phyloP scores from a whole-genome alignment of 345 rosid genomes.

The Camelina hispida region DNA sequence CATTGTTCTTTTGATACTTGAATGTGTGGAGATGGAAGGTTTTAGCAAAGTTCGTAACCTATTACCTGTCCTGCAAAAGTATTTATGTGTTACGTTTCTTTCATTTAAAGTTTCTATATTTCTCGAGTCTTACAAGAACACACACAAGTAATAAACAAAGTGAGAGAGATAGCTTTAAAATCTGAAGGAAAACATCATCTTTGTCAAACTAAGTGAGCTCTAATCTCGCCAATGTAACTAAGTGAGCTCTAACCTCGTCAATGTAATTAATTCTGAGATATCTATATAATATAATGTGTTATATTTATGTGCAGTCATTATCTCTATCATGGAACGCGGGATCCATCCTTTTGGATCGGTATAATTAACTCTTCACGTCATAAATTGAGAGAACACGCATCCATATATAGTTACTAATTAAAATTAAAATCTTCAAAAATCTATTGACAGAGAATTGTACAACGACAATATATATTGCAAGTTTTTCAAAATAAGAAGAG shows the following conservation, averaged over 20 bases:
- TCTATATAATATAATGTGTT: not conserved
- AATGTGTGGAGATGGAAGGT: no score
- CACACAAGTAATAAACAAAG: not conserved
- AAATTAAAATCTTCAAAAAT: conserved; percentile 5
- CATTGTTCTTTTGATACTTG: no score
- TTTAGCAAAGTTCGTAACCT: no score
- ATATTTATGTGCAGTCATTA: no score
- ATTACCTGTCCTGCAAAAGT: no score
- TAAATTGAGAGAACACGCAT: not conserved
- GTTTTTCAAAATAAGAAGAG: conserved; percentile 18
- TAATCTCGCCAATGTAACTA: not conserved
- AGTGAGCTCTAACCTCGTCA: not conserved
- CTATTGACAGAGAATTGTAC: conserved; percentile 7
- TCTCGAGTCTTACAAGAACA: not conserved
- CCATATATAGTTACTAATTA: not conserved
- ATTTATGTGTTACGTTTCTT: not conserved
- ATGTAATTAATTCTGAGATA: not conserved
- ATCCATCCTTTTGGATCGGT: not conserved
- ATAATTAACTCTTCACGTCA: not conserved
- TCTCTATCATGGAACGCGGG: not conserved
- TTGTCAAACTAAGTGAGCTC: not conserved
- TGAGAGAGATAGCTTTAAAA: not conserved
- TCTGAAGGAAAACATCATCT: not conserved
- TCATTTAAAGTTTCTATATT: not conserved
- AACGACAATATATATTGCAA: conserved; percentile 5